A percentile compares a stretch with the other conserved stretches of the same genome.
phyloP scores from a whole-genome alignment of 805 yeast species.

The Blastobotrys muscicola region DNA sequence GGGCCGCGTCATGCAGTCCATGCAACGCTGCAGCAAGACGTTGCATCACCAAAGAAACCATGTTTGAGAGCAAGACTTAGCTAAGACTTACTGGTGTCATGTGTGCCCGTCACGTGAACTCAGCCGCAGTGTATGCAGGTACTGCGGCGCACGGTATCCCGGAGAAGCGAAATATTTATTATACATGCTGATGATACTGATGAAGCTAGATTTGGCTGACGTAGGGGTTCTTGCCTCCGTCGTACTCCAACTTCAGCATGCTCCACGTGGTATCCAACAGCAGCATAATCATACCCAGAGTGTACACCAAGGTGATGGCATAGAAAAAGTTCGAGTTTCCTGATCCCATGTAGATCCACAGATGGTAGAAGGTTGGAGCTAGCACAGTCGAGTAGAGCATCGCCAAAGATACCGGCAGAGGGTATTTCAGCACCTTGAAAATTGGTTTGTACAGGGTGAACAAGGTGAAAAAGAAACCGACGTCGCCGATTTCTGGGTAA shows the following conservation, averaged over 20 bases:
- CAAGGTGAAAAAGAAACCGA: conserved; percentile 46
- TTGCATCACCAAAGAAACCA: too few species aligned
- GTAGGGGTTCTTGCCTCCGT: conserved; percentile 31
- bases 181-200: not conserved
- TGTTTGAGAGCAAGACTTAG: too few species aligned
- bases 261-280: conserved; percentile 80
- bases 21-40: too few species aligned
- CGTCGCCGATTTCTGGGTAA: conserved; percentile 78
- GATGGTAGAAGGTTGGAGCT: conserved; percentile 82
- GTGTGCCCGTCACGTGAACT: too few species aligned
- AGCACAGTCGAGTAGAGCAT: conserved; percentile 52
- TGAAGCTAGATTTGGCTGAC: conserved; percentile 14
- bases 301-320: conserved; percentile 80
- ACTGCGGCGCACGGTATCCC: too few species aligned
- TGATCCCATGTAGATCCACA: conserved; percentile 90
- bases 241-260: conserved; percentile 56
- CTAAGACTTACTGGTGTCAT: too few species aligned
- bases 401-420: conserved; percentile 41
- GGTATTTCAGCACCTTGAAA: conserved; percentile 32
- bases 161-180: too few species aligned
- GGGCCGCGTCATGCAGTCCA: too few species aligned
- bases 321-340: conserved; percentile 96
- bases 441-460: conserved; percentile 38
- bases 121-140: not conserved
- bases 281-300: conserved; percentile 56